Evolutionary conservation across 225 moss, liverwort and hornwort genomes (phyloP).

Genomic region (Pseudisothecium myosuroides): DNA sequence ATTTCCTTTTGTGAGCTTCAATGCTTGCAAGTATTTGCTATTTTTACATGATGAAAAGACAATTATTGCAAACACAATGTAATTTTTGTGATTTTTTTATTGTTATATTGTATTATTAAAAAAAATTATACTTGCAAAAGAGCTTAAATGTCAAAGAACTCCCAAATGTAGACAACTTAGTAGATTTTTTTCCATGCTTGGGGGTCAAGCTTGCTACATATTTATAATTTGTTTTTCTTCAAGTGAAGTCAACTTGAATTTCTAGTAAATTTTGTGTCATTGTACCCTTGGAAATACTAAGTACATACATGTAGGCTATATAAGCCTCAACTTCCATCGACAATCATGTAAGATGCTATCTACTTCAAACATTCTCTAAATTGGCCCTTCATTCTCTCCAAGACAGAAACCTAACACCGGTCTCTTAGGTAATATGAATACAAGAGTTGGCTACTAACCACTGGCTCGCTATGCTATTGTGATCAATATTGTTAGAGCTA

Average conservation of each 20-base stretch:
- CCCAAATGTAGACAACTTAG: fast-evolving
- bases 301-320: fast-evolving
- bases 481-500: fast-evolving
- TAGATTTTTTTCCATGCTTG: fast-evolving
- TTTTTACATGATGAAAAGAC: fast-evolving
- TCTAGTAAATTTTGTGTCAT: background rate
- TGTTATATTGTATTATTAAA: background rate
- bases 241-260: background rate
- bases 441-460: fast-evolving
- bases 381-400: background rate
- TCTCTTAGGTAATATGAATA: background rate
- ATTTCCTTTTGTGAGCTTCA: background rate
- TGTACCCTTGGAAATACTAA: background rate
- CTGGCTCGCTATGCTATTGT: fast-evolving
- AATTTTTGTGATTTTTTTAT: background rate
- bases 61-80: fast-evolving
- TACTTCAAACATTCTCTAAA: background rate
- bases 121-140: fast-evolving
- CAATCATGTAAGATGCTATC: fast-evolving
- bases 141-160: background rate
- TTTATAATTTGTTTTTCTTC: background rate
- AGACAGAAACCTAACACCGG: fast-evolving
- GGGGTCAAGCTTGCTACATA: background rate
- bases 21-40: background rate
- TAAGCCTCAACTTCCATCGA: background rate